Evolutionary conservation across 768 basidiomycete species (phyloP).

Genomic region (Rhodotorula graminis): DNA sequence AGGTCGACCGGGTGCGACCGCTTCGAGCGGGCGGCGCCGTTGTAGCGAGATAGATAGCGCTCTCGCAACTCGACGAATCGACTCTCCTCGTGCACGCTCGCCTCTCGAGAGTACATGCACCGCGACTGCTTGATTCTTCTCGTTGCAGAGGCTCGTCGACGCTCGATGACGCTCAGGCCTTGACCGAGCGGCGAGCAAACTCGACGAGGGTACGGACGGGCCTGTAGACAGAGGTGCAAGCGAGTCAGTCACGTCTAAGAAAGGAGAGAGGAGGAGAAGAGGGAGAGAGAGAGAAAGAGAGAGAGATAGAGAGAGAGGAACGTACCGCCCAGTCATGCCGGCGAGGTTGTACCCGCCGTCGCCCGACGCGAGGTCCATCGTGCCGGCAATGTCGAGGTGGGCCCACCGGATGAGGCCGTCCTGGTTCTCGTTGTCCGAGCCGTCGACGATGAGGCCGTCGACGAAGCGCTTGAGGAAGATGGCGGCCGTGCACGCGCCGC

Average conservation of each 20-base stretch:
- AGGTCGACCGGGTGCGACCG: slow-evolving; percentile 19
- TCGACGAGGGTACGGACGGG: slow-evolving; percentile 21
- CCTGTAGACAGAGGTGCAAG: background rate
- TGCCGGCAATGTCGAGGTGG: slow-evolving; percentile 69
- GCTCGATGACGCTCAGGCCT: slow-evolving; percentile 38
- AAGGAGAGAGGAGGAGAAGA: background rate
- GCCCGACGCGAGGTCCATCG: slow-evolving; percentile 25
- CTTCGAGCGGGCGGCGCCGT: slow-evolving; percentile 19
- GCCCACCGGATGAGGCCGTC: slow-evolving; percentile 67
- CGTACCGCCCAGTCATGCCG: slow-evolving; percentile 33
- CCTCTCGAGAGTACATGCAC: no score
- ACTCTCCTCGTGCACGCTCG: no score
- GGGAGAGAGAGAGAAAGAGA: no score
- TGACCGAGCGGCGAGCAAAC: slow-evolving; percentile 26
- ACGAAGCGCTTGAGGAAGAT: slow-evolving; percentile 65
- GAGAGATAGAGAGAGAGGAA: background rate
- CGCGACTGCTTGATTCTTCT: no score
- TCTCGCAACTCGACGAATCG: no score
- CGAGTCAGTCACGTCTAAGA: background rate
- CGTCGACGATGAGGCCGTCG: slow-evolving; percentile 56
- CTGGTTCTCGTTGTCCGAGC: slow-evolving; percentile 54
- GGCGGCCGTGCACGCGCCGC: slow-evolving; percentile 73
- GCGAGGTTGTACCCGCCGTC: slow-evolving; percentile 31
- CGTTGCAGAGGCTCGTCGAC: background rate
- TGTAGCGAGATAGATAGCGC: slow-evolving; percentile 47